Evolutionary conservation across 78 protist species (phyloP).

Genomic region (Isochrysis galbana): DNA sequence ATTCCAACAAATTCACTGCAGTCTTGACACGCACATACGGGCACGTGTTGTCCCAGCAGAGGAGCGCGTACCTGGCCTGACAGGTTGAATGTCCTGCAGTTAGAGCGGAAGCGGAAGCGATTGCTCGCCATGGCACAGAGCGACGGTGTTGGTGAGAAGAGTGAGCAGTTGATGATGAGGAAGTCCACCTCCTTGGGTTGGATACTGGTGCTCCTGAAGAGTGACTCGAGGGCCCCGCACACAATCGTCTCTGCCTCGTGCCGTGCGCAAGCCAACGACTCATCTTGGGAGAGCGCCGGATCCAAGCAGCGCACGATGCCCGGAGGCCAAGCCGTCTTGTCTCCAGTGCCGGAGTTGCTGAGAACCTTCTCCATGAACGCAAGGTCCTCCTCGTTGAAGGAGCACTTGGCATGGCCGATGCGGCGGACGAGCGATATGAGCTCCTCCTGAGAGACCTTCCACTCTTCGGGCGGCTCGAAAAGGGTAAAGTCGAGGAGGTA

Average conservation of each 20-base stretch:
- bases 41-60: too few relatives aligned
- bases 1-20: too few relatives aligned
- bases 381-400: neutral
- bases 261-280: neutral
- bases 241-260: conserved; percentile 3
- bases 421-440: neutral
- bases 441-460: neutral
- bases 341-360: neutral
- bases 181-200: conserved; percentile 4
- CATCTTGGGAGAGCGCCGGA: neutral
- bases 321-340: neutral
- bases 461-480: conserved; percentile 6
- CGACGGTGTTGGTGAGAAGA: conserved; percentile 86
- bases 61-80: neutral
- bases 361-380: neutral
- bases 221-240: neutral
- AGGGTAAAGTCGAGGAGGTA: conserved; percentile 8
- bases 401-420: neutral
- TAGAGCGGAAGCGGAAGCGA: conserved; percentile 59
- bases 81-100: neutral
- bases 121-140: conserved; percentile 74
- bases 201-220: neutral
- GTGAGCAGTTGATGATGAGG: conserved; percentile 78
- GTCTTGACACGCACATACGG: too few relatives aligned
- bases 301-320: neutral